Evolutionary conservation across 78 protist genomes (phyloP), one percentile per base, ranked within the genome.

Genomic region (Speleostelium caveatum): DNA sequence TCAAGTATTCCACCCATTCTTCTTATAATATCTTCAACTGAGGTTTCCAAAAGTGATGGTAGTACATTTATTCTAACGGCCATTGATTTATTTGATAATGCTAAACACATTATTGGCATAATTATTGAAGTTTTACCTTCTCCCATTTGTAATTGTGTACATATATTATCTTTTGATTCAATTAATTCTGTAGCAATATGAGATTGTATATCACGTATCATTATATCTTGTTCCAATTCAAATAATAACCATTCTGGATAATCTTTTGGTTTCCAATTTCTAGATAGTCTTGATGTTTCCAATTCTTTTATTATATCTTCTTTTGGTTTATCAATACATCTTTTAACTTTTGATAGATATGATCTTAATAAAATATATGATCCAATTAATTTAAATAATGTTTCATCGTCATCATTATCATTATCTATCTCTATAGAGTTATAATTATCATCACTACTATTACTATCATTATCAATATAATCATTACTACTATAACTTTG

Each of bases 111-210:
- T 2, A 65, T 32, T 19, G 73, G 73, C 8, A 65, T 7, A 24
- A 65, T 65, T 14, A 65, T 51, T 2, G 73, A 65, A 38, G 73
- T 35, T 38, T 65, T 65, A 38, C 73, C 73, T 65, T 65, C 55
- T 38, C 73, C 73, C 73, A 65, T 65, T 65, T 65, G 73, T 2
- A 65, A 19, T 65, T 65, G 73, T 7, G 35, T 65, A 65, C 73
- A 65, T 19, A 6, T 16, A 19, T 65, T 65, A 8, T 3, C 4
- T 33, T 65, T 30, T 14, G 41, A 12, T 3, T 38, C 38, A 3
- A 65, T 38, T 8, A 65, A n/a, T 14, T 6, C n/a, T 8, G 38
- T 35, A 17, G 73, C 73, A 38, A 65, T 65, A 1, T 65, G 30
- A 8, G 28, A 30, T 38, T 65, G 73, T 19, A 65, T 65, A 38